These are phyloP conservation scores for Cordyceps militaris DNA, from an alignment of 2,329 filamentous ascomycete species.

Conservation along the genomic window DNA sequence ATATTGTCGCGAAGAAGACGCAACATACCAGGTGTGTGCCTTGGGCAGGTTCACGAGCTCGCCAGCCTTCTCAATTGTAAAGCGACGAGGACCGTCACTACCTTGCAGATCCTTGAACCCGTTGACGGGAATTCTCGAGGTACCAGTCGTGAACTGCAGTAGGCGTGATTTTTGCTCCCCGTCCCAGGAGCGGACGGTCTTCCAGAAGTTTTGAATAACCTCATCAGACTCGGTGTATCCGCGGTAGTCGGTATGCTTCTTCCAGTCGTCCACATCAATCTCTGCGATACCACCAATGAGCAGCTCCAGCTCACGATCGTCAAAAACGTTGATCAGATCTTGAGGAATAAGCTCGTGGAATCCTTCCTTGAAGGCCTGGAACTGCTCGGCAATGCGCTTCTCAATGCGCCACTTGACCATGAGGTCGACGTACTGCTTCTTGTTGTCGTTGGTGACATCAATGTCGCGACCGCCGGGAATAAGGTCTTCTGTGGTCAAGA, in stretches of 20 bases:
- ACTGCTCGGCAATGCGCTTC: conserved; percentile 96
- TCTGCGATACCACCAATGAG: conserved; percentile 99
- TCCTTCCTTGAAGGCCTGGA: conserved; percentile 93
- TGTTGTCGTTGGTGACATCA: conserved; percentile 96
- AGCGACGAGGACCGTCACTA: conserved; percentile 87
- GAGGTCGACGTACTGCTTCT: conserved; percentile 95
- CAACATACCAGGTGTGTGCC: conserved; percentile 88
- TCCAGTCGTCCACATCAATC: conserved; percentile 99
- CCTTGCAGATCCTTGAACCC: conserved; percentile 99
- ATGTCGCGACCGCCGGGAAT: conserved; percentile 87
- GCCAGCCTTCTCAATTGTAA: conserved; percentile 97
- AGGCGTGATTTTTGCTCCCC: conserved; percentile 96
- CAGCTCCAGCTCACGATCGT: conserved; percentile 92
- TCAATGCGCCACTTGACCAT: conserved; percentile 99
- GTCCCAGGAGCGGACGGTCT: conserved; percentile 93
- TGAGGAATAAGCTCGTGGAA: conserved; percentile 97
- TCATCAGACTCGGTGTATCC: conserved; percentile 97
- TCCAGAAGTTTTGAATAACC: conserved; percentile 98
- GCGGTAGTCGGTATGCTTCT: conserved; percentile 99
- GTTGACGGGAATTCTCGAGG: conserved; percentile 95
- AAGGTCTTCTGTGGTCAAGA: conserved; percentile 87
- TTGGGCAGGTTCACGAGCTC: conserved; percentile 88
- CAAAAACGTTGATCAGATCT: conserved; percentile 96
- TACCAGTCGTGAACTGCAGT: conserved; percentile 94
- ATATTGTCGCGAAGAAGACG: conserved; percentile 7